phyloP scores from a whole-genome alignment of 495 filamentous ascomycete genomes.

The Pseudevernia furfuracea region DNA sequence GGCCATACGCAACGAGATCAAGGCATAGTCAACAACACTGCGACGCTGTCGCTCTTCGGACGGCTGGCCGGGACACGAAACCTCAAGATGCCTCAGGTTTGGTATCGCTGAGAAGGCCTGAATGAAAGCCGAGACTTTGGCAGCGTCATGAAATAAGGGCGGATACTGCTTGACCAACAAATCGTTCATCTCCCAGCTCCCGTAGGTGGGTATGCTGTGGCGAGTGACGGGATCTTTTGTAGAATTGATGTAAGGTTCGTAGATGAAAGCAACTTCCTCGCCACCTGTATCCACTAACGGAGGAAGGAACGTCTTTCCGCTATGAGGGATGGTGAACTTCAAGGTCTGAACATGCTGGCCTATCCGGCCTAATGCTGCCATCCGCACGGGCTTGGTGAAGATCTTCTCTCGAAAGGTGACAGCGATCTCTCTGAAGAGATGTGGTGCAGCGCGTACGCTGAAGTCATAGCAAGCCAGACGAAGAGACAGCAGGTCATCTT shows the following conservation, averaged over 20 bases:
- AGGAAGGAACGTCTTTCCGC: constrained; percentile 62
- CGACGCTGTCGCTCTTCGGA: constrained; percentile 59
- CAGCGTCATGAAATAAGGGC: constrained; percentile 76
- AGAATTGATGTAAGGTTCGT: constrained; percentile 56
- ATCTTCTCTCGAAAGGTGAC: constrained; percentile 56
- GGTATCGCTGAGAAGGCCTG: constrained; percentile 54
- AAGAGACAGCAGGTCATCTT: constrained; percentile 39
- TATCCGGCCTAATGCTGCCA: constrained; percentile 62
- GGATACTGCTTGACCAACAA: constrained; percentile 72
- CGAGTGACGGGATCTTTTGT: constrained; percentile 32
- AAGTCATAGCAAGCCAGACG: constrained; percentile 49
- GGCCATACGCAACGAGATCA: constrained; percentile 70
- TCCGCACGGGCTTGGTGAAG: constrained; percentile 58
- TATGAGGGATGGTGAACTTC: constrained; percentile 63
- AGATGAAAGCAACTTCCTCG: constrained; percentile 65
- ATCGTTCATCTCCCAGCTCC: constrained; percentile 53
- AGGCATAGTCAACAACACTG: constrained; percentile 70
- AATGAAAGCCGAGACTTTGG: constrained; percentile 71
- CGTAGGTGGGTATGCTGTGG: constrained; percentile 55
- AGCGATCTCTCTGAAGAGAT: constrained; percentile 43
- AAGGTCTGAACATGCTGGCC: constrained; percentile 64
- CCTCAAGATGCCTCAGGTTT: constrained; percentile 58
- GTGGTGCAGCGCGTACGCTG: constrained; percentile 38
- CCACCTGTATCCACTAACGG: constrained; percentile 65
- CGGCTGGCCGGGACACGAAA: constrained; percentile 64